Conservation (phyloP, 164 flowering plant species). For the Piper longum region DNA sequence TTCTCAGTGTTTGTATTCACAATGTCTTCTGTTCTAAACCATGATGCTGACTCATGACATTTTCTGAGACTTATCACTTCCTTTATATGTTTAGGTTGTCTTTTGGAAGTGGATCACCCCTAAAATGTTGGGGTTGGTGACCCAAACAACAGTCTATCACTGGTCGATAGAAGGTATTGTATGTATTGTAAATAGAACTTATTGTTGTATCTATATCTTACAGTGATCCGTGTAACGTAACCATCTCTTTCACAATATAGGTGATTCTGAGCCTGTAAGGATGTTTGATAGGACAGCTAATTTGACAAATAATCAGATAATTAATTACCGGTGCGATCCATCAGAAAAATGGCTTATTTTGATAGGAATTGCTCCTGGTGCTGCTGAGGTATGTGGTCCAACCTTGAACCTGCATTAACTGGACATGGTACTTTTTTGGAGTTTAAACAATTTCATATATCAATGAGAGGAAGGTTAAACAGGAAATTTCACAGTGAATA, state of each 20-base stretch:
- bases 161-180: conserved; percentile 89
- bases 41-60: neutral
- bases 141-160: conserved; percentile 90
- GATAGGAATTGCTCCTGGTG: conserved; percentile 97
- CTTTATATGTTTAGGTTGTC: conserved; percentile 38
- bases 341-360: conserved; percentile 95
- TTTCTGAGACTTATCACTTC: neutral
- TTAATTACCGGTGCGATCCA: conserved; percentile 87
- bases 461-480: too few relatives aligned
- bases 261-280: conserved; percentile 89
- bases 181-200: too few relatives aligned
- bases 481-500: too few relatives aligned
- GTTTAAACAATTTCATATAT: too few relatives aligned
- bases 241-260: conserved; percentile 21
- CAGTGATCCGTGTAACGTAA: neutral
- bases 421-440: neutral
- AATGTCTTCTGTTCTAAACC: neutral
- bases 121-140: conserved; percentile 82
- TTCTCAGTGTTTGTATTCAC: neutral
- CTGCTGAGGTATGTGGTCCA: conserved; percentile 55
- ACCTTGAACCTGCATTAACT: too few relatives aligned
- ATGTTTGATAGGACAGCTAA: conserved; percentile 97
- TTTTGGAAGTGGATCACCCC: conserved; percentile 99
- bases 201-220: neutral
- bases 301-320: conserved; percentile 79